These are phyloP conservation scores for Cyberlindnera galapagoensis DNA, from an alignment of 805 yeast species.

Conservation along the genomic window DNA sequence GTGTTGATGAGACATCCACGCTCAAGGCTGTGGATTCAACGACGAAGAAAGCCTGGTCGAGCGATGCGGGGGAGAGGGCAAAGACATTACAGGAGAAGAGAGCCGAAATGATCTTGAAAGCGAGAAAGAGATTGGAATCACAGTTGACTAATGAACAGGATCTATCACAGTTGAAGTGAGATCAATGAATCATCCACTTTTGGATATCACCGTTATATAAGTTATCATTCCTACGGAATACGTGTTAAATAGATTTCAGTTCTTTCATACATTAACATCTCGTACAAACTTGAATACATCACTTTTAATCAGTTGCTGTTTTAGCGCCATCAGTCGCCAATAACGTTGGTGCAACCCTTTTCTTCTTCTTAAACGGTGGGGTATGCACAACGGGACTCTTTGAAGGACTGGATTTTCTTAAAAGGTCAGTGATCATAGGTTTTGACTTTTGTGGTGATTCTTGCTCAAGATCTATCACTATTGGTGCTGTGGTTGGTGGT, in stretches of 20 bases:
- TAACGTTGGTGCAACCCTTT: conserved; percentile 17
- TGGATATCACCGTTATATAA: conserved; percentile 1
- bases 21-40: conserved; percentile 4
- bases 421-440: conserved; percentile 1
- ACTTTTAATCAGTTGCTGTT: no score
- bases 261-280: no score
- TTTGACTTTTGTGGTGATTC: background rate
- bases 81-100: conserved; percentile 40
- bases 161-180: conserved; percentile 10
- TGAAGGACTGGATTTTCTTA: conserved; percentile 1
- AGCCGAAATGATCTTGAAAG: conserved; percentile 52
- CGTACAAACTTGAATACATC: no score
- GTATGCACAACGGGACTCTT: conserved; percentile 4
- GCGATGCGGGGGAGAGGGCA: conserved; percentile 36
- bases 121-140: conserved; percentile 50
- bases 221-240: no score
- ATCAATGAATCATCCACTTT: background rate
- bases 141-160: conserved; percentile 24
- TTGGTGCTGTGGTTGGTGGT: conserved; percentile 1
- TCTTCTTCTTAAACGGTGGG: conserved; percentile 25
- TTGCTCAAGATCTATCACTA: conserved; percentile 3
- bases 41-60: conserved; percentile 33
- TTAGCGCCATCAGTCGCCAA: no score
- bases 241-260: no score
- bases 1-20: conserved; percentile 24